Conservation (phyloP, 306 rosid species). For the Luffa acutangula region DNA sequence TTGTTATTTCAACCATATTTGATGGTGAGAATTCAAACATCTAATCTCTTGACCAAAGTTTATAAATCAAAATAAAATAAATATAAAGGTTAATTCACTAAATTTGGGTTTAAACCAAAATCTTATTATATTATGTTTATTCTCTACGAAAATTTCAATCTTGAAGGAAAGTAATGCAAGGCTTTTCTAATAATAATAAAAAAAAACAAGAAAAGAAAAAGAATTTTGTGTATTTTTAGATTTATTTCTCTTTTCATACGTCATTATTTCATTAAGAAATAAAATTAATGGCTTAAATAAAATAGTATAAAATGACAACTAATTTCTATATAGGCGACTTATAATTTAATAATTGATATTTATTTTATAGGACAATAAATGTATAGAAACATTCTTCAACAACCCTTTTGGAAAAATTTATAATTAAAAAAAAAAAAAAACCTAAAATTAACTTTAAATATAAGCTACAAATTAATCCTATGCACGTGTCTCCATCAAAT, state of each 20-base stretch:
- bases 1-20: no score
- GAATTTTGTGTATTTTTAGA: not conserved
- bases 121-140: no score
- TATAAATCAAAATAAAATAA: no score
- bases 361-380: not conserved
- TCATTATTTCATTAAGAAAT: not conserved
- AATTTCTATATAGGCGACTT: not conserved
- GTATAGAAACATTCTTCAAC: constrained; percentile 2
- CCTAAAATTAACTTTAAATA: not conserved
- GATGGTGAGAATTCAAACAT: no score
- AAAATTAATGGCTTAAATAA: not conserved
- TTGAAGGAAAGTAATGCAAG: no score
- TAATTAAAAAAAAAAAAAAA: not conserved
- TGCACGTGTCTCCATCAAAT: not conserved
- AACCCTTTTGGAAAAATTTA: not conserved
- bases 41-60: no score
- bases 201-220: not conserved
- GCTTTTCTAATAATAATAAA: no score
- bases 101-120: not conserved
- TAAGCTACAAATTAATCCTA: not conserved
- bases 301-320: not conserved
- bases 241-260: not conserved
- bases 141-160: not conserved
- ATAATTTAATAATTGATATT: not conserved
- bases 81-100: no score